These are phyloP conservation scores for Rhododendron molle DNA, from an alignment of 148 eudicot species.

Conservation along the genomic window DNA sequence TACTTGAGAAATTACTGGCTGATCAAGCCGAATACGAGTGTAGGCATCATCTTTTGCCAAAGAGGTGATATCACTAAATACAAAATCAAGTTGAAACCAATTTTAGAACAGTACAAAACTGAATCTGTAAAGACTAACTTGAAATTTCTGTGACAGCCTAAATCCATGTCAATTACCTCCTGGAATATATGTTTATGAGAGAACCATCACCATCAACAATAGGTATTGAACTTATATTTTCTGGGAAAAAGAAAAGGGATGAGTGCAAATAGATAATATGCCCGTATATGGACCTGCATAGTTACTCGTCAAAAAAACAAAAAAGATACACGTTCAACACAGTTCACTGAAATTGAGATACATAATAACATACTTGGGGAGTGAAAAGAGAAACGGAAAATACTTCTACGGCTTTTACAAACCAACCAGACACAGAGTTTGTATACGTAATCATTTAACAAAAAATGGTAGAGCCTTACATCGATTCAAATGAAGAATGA, in stretches of 20 bases:
- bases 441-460: not conserved
- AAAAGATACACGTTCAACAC: not conserved
- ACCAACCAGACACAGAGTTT: not conserved
- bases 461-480: not conserved
- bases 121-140: not conserved
- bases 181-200: constrained; percentile 33
- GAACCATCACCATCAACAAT: constrained; percentile 37
- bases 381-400: not conserved
- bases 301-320: not conserved
- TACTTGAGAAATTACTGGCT: constrained; percentile 36
- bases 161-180: constrained; percentile 27
- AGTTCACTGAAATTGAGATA: not conserved
- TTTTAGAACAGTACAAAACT: not conserved
- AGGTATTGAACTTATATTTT: constrained; percentile 42
- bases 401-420: not conserved
- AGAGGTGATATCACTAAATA: constrained; percentile 37
- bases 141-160: not conserved
- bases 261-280: not conserved
- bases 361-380: not conserved
- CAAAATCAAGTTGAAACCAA: not conserved
- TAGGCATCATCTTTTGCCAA: constrained; percentile 27
- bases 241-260: constrained; percentile 21
- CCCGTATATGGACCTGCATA: not conserved
- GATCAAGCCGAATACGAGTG: constrained; percentile 35
- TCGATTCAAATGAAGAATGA: not conserved